phyloP scores from a whole-genome alignment of 352 stramenopile genomes.

The Phytophthora citrophthora region DNA sequence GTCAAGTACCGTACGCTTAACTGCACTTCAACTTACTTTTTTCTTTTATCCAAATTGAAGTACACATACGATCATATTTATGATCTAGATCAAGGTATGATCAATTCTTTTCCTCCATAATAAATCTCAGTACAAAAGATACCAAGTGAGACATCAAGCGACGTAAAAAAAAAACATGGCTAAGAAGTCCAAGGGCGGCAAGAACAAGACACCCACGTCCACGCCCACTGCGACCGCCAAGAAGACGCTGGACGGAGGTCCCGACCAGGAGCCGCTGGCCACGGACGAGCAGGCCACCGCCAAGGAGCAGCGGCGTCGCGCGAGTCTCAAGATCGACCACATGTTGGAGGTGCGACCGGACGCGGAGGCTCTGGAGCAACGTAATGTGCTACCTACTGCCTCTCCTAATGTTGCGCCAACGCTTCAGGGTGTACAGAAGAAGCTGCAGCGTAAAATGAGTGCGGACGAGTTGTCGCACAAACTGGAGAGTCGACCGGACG shows the following conservation, averaged over 20 bases:
- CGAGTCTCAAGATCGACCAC: conserved; percentile 73
- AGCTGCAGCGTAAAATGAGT: conserved; percentile 78
- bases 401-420: conserved; percentile 57
- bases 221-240: conserved; percentile 24
- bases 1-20: no score
- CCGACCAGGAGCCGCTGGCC: conserved; percentile 36
- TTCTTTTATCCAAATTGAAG: no score
- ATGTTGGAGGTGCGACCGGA: conserved; percentile 65
- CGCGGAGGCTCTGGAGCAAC: conserved; percentile 57
- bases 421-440: conserved; percentile 76
- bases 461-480: conserved; percentile 74
- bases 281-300: conserved; percentile 31
- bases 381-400: conserved; percentile 52
- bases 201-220: conserved; percentile 25
- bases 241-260: conserved; percentile 37
- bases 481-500: conserved; percentile 71
- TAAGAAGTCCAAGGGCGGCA: conserved; percentile 73
- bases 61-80: no score
- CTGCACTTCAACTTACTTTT: conserved; percentile 2
- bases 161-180: conserved; percentile 39
- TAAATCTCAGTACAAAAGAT: conserved; percentile 14
- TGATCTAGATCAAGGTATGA: no score
- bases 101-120: conserved; percentile 5
- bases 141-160: conserved; percentile 13
- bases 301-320: conserved; percentile 45